Percentiles rank a stretch among this genome's conserved stretches.
Evolutionary conservation across 169 alveolate genomes (phyloP).

Genomic region (Plasmodium coatneyi): DNA sequence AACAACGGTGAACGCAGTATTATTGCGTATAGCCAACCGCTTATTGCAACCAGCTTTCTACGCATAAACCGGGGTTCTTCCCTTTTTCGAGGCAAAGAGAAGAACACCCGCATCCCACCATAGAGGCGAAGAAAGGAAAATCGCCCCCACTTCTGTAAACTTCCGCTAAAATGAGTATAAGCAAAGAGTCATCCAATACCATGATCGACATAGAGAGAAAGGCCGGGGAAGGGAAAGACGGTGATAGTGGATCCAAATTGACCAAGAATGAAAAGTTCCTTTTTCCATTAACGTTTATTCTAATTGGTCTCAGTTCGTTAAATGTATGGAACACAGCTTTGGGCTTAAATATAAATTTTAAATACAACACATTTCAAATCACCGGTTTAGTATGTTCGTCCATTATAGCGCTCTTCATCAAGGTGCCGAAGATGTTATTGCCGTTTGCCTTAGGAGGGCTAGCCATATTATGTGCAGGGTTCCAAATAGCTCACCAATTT

Average conservation of each 20-base stretch:
- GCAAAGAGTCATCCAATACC: slow-evolving; percentile 28
- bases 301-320: slow-evolving; percentile 61
- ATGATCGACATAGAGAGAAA: slow-evolving; percentile 20
- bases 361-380: slow-evolving; percentile 43
- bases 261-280: not conserved
- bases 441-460: slow-evolving; percentile 34
- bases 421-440: slow-evolving; percentile 28
- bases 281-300: slow-evolving; percentile 11
- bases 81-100: not conserved
- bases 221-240: slow-evolving; percentile 5
- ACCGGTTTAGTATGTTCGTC: slow-evolving; percentile 64
- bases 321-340: slow-evolving; percentile 74
- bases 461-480: slow-evolving; percentile 28
- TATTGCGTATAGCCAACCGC: not conserved
- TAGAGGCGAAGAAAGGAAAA: not conserved
- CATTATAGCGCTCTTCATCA: slow-evolving; percentile 28
- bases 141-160: not conserved
- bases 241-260: not conserved
- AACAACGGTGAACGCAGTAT: not conserved
- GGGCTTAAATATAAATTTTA: slow-evolving; percentile 50
- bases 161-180: slow-evolving; percentile 27
- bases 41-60: too few relatives aligned
- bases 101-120: not conserved
- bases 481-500: slow-evolving; percentile 44
- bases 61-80: not conserved